A percentile compares a stretch with the other conserved stretches of the same genome.
Conservation (phyloP, 345 rosid species). For the Gossypium turneri region DNA sequence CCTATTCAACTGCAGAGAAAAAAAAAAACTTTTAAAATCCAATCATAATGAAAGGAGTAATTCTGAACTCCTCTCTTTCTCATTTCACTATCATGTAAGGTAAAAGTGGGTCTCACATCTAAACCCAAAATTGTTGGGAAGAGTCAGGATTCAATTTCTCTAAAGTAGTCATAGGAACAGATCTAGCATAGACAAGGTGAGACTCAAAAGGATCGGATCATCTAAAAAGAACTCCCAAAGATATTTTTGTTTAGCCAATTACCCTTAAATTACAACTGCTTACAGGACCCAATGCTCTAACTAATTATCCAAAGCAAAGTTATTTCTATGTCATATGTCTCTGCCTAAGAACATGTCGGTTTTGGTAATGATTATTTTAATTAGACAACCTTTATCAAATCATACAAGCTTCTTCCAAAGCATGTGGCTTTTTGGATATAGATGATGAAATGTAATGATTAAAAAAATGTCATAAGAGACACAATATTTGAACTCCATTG, state of each 20-base stretch:
- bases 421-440: background rate
- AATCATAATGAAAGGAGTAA: background rate
- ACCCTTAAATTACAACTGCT: background rate
- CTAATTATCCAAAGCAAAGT: background rate
- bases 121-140: background rate
- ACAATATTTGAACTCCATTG: background rate
- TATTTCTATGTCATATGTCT: background rate
- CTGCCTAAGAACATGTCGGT: background rate
- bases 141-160: background rate
- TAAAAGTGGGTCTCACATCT: background rate
- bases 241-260: background rate
- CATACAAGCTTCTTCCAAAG: background rate
- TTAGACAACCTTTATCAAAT: background rate
- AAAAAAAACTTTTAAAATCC: background rate
- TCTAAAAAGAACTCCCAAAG: background rate
- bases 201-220: background rate
- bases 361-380: background rate
- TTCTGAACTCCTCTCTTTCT: background rate
- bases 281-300: background rate
- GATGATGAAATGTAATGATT: background rate
- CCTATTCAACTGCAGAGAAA: constrained; percentile 67
- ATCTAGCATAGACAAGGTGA: background rate
- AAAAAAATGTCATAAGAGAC: background rate
- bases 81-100: background rate
- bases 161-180: background rate